Evolutionary conservation across 2,329 filamentous ascomycete species (phyloP).

Genomic region (Colletotrichum graminicola): DNA sequence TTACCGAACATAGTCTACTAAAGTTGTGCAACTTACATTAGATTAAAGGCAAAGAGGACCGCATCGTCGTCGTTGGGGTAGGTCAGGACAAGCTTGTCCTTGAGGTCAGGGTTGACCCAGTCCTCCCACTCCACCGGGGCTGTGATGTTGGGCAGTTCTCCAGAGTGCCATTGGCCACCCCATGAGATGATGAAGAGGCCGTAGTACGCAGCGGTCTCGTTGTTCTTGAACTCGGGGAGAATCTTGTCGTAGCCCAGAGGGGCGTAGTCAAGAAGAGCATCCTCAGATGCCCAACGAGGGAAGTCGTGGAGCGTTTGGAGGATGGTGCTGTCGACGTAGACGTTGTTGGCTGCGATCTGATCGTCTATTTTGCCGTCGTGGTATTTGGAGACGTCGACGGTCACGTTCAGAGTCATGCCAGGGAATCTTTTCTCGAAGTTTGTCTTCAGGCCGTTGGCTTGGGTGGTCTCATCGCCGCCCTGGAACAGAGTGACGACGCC

Average conservation of each 20-base stretch:
- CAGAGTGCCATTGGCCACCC: slow-evolving; percentile 52
- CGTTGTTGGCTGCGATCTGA: slow-evolving; percentile 54
- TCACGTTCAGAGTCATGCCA: slow-evolving; percentile 63
- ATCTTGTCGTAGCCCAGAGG: slow-evolving; percentile 60
- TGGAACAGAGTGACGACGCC: slow-evolving; percentile 61
- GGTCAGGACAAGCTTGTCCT: slow-evolving; percentile 65
- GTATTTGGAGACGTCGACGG: slow-evolving; percentile 68
- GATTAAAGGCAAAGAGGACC: slow-evolving; percentile 62
- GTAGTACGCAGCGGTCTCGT: slow-evolving; percentile 55
- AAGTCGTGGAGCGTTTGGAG: slow-evolving; percentile 66
- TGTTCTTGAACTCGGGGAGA: slow-evolving; percentile 56
- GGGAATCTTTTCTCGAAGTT: slow-evolving; percentile 62
- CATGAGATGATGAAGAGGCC: slow-evolving; percentile 56
- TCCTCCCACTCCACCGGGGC: slow-evolving; percentile 57
- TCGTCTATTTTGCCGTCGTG: slow-evolving; percentile 61
- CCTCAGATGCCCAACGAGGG: slow-evolving; percentile 62
- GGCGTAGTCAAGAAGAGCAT: slow-evolving; percentile 62
- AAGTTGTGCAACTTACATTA: slow-evolving; percentile 54
- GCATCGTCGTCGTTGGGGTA: slow-evolving; percentile 72
- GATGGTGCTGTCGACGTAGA: slow-evolving; percentile 60
- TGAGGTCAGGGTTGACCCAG: slow-evolving; percentile 62
- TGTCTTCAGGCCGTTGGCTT: slow-evolving; percentile 55
- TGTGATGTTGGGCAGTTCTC: slow-evolving; percentile 50
- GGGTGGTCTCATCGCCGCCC: slow-evolving; percentile 60
- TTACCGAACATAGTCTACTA: rapidly evolving